Evolutionary conservation across 2,329 filamentous ascomycete species (phyloP).

Genomic region (Fusarium concolor): DNA sequence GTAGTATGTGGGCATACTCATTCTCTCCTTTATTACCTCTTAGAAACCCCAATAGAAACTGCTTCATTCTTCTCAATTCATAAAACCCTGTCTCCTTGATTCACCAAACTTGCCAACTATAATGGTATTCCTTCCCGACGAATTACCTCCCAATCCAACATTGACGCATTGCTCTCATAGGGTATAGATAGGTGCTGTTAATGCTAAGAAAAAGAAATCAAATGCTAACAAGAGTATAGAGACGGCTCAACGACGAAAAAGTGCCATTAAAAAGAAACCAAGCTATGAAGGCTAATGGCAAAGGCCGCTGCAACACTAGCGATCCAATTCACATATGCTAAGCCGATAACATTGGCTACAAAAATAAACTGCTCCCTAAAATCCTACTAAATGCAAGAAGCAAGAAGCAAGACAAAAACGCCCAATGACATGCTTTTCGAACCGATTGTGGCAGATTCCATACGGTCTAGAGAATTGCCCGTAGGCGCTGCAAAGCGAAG

Average conservation of each 20-base stretch:
- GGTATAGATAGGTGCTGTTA: conserved; percentile 28
- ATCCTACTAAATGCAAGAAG: background rate
- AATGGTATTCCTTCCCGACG: background rate
- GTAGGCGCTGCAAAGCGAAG: conserved; percentile 5
- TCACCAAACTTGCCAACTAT: background rate
- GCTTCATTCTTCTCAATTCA: background rate
- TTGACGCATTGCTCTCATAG: conserved; percentile 14
- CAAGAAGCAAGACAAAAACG: conserved; percentile 18
- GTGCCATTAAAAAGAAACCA: background rate
- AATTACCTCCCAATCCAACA: conserved; percentile 10
- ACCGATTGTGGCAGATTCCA: conserved; percentile 25
- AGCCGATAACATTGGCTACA: conserved; percentile 6
- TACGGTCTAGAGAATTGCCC: conserved; percentile 24
- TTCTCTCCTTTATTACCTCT: conserved; percentile 1
- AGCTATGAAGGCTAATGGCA: background rate
- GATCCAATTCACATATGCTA: conserved; percentile 8
- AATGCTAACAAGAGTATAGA: conserved; percentile 4
- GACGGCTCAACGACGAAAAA: background rate
- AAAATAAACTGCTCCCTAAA: conserved; percentile 8
- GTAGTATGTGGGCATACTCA: background rate
- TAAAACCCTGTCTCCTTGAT: background rate
- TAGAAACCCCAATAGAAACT: background rate
- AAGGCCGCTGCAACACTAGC: conserved; percentile 5
- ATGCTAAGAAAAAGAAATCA: conserved; percentile 8
- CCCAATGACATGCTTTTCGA: conserved; percentile 31